phyloP scores from a whole-genome alignment of 768 basidiomycete species.

The Naganishia friedmannii region DNA sequence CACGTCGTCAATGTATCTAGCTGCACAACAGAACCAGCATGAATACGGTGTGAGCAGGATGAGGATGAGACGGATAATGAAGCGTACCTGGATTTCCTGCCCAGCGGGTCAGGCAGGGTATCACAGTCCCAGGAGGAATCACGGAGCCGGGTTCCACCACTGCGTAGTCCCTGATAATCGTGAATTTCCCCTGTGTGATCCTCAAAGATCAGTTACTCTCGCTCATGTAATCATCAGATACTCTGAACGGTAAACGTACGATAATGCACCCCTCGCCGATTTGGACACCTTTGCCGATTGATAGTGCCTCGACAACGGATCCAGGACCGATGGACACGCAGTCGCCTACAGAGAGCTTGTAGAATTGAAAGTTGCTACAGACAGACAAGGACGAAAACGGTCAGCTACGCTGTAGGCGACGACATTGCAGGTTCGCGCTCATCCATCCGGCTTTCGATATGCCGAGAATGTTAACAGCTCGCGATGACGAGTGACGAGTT shows the following conservation, averaged over 20 bases:
- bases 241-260: slow-evolving; percentile 56
- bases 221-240: background rate
- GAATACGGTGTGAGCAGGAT: background rate
- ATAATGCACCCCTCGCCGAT: slow-evolving; percentile 95
- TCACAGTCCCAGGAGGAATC: slow-evolving; percentile 84
- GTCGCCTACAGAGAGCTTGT: slow-evolving; percentile 95
- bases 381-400: background rate
- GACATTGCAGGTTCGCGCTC: too few species aligned
- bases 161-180: slow-evolving; percentile 92
- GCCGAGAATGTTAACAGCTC: too few species aligned
- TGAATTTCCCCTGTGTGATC: slow-evolving; percentile 81
- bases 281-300: slow-evolving; percentile 87
- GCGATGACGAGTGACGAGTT: too few species aligned
- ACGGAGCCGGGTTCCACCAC: slow-evolving; percentile 84
- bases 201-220: too few species aligned
- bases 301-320: slow-evolving; percentile 86
- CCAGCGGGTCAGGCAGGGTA: slow-evolving; percentile 82
- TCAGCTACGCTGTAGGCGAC: too few species aligned
- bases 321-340: slow-evolving; percentile 90
- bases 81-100: slow-evolving; percentile 78
- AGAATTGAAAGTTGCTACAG: slow-evolving; percentile 65
- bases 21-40: background rate
- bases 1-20: slow-evolving; percentile 6
- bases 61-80: background rate
- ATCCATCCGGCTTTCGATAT: too few species aligned